Conservation (phyloP, 2,329 filamentous ascomycete species). For the Trichoderma brevicompactum region DNA sequence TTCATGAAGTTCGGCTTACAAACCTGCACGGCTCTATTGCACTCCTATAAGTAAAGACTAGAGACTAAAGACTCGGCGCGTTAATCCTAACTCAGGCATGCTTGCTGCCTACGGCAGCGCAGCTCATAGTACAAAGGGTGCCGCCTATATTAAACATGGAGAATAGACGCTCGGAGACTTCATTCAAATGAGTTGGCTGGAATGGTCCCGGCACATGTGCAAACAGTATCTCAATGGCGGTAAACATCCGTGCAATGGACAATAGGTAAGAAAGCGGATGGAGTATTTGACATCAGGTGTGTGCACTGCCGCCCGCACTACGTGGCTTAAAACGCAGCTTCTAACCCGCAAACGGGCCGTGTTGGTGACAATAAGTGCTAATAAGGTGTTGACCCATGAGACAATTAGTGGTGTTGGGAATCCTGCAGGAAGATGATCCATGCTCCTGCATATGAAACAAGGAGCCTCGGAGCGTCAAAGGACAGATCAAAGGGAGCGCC, state of each 20-base stretch:
- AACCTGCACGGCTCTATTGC: neutral
- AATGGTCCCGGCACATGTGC: neutral
- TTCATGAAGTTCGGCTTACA: neutral
- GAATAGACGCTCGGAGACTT: neutral
- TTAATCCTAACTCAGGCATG: neutral
- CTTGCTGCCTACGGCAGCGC: neutral
- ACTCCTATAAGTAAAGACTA: neutral
- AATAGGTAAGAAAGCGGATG: neutral
- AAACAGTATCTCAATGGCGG: neutral
- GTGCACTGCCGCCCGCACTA: neutral
- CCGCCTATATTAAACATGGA: neutral
- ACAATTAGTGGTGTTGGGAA: constrained; percentile 12
- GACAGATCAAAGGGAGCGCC: constrained; percentile 5
- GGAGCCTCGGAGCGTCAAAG: constrained; percentile 2
- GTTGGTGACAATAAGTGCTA: constrained; percentile 17
- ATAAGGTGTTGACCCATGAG: constrained; percentile 13
- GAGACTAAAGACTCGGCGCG: neutral
- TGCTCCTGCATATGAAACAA: constrained; percentile 22
- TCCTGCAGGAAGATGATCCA: constrained; percentile 26
- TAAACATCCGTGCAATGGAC: neutral
- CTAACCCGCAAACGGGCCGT: constrained; percentile 24
- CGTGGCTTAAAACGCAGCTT: constrained; percentile 2
- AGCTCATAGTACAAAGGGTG: neutral
- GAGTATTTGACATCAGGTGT: neutral
- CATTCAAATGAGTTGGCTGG: neutral